Evolutionary conservation across 2,329 filamentous ascomycete genomes (phyloP), one percentile per base, ranked within the genome.

Genomic region (Colletotrichum navitas): DNA sequence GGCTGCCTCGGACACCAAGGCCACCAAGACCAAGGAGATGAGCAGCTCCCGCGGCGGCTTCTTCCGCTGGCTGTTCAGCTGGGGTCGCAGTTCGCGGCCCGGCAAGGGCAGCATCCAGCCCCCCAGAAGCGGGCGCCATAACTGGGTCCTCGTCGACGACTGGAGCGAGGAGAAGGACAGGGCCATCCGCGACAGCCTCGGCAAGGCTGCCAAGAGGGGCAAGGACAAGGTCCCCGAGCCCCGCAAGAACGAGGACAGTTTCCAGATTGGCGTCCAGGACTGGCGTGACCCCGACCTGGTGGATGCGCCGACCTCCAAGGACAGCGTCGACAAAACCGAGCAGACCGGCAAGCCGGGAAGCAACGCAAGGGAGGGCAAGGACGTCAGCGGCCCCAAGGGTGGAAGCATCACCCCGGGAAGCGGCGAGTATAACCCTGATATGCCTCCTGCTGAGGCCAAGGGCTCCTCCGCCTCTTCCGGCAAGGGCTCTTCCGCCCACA

Each of bases 211-310:
- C 81, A 80, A 68, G 79, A 79, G 66, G 66, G 72, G 74, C 60
- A 73, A 79, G 68, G 65, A 76, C 52, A 77, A 78, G 68, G 36
- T 54, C 60, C 74, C 43, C 71, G 75, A 41, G 71, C 73, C 45
- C 49, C 73, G 2, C 64, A 66, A 66, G 60, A 55, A 78, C 2
- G 80, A 84, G 58, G 91, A 94, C 78, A 89, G 87, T 68, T 95
- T 95, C 78, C 87, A 93, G 55, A 95, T 95, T 76, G 93, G 93
- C n/a, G 90, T 94, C 16, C 92, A 96, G 75, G 93, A 96, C 78
- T 95, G 93, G 93, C 88, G 93, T 75, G 93, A 96, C 79, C 92
- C 93, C 7, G 70, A 72, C 26, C 36, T 72, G 41, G 66, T 72
- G 21, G 70, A 70, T 36, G 66, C 49, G 5, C 66, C 70, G 16